Conservation (phyloP, 164 flowering plant species). For the Brasenia schreberi region DNA sequence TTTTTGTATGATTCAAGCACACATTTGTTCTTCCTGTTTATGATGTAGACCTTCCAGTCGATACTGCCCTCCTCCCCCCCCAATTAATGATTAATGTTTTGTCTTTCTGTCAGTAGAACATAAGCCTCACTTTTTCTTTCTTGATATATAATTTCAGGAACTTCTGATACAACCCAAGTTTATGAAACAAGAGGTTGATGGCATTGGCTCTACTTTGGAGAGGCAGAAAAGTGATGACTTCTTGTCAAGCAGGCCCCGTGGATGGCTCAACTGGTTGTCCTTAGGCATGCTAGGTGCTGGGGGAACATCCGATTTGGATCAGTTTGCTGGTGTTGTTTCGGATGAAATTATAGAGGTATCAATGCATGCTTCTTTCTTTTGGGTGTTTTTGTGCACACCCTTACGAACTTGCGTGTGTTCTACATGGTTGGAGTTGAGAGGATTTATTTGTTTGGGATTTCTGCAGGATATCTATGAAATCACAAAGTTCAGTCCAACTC, state of each 20-base stretch:
- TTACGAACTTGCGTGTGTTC: too few relatives aligned
- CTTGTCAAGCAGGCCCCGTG: constrained; percentile 40
- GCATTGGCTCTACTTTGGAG: constrained; percentile 17
- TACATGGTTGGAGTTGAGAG: neutral
- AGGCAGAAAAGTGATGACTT: constrained; percentile 45
- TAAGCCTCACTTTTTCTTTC: too few relatives aligned
- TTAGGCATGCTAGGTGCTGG: constrained; percentile 99
- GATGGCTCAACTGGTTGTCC: constrained; percentile 94
- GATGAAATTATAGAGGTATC: constrained; percentile 81
- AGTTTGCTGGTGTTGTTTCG: constrained; percentile 90
- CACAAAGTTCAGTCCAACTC: constrained; percentile 52
- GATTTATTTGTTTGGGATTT: neutral
- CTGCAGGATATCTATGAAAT: constrained; percentile 91
- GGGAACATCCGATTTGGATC: constrained; percentile 77
- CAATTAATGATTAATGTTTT: too few relatives aligned
- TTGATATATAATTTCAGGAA: too few relatives aligned
- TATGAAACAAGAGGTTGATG: too few relatives aligned
- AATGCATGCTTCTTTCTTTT: too few relatives aligned
- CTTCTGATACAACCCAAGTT: too few relatives aligned
- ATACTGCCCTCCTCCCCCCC: too few relatives aligned
- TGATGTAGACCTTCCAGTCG: too few relatives aligned
- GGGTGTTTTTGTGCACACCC: neutral
- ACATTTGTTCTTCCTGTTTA: too few relatives aligned
- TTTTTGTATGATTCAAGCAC: too few relatives aligned
- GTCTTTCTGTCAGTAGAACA: too few relatives aligned